Base-by-base conservation (phyloP, 202 grass and related monocot species). In the Schoenoplectus tabernaemontani region DNA sequence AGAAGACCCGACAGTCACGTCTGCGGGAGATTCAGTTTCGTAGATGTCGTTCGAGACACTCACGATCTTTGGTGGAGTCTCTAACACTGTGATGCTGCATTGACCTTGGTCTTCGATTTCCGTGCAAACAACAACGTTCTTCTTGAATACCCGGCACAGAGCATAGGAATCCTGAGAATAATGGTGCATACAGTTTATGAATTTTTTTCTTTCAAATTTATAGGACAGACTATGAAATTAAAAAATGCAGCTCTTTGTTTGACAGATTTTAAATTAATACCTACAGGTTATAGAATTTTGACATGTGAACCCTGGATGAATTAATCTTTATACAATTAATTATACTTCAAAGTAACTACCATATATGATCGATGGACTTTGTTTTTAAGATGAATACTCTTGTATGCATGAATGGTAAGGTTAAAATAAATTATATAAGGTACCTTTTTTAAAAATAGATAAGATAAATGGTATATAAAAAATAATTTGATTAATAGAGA, bases 121-220 rank as follows among this genome's bases (percentile, higher is more conserved):
- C 15, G 83, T 58, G 86, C 89, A 95, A 54, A 89, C 83, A 1
- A 86, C 56, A 3, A 86, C 71, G 64, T 99, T 99, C 82, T 98
- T 99, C 86, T 99, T 99, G 88, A 99, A 99, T 19, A 99, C 96
- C 32, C 96, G 96, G 63, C 96, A 99, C 37, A 99, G 4, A 4
- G 96, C 96, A 13, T 93, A 95, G 0, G 91, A 95, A 62, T 99
- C 92, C 96, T 97, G 91, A 86, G 47, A 33, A 84, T 73, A 38
- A 81, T 34, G 16, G 9, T 9, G 48, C n/a, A 76, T n/a, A 47
- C 30, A 78, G 28, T 56, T 43, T 26, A n/a, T 54, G 16, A 28
- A 28, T 11, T 26, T 28, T 59, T 57, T 28, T 22, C 47, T 2
- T 12, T 50, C 12, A 3, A 67, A 44, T 44, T 9, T 68, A 9